Conservation (phyloP, 139 green algal genomes). For the Spirogloea muscicola region DNA sequence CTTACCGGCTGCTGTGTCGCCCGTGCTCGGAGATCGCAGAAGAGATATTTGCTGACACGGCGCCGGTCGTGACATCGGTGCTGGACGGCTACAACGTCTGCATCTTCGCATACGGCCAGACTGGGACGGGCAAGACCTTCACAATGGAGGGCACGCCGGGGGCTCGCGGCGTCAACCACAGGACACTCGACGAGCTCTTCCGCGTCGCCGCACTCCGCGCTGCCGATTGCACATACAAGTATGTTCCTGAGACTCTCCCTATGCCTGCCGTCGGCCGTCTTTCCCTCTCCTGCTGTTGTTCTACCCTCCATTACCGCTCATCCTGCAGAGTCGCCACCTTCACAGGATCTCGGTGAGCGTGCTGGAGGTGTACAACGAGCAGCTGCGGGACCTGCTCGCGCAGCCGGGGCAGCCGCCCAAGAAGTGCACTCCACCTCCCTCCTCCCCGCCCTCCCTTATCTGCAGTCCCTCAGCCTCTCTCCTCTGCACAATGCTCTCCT, state of each 20-base stretch:
- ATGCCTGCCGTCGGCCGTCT: neutral
- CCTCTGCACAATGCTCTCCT: neutral
- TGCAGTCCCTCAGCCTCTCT: too few species aligned
- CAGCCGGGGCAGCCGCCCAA: slow-evolving; percentile 3
- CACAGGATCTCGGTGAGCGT: slow-evolving; percentile 23
- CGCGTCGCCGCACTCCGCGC: slow-evolving; percentile 12
- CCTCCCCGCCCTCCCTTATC: too few species aligned
- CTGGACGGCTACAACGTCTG: slow-evolving; percentile 86
- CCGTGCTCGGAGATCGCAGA: slow-evolving; percentile 1
- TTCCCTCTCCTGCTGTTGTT: neutral
- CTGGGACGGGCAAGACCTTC: slow-evolving; percentile 55
- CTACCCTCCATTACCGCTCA: neutral
- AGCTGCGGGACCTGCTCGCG: slow-evolving; percentile 46
- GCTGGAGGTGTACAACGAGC: slow-evolving; percentile 59
- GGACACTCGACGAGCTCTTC: slow-evolving; percentile 79
- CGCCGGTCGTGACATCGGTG: slow-evolving; percentile 76
- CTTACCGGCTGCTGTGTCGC: too few species aligned
- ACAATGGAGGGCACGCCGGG: slow-evolving; percentile 57
- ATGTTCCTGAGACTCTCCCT: neutral
- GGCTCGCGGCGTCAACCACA: slow-evolving; percentile 71
- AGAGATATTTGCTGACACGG: slow-evolving; percentile 83
- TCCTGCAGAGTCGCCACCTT: neutral
- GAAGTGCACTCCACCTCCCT: too few species aligned
- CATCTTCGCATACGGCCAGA: slow-evolving; percentile 64
- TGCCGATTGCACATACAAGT: slow-evolving; percentile 20